Evolutionary conservation across 2,329 filamentous ascomycete species (phyloP).

Genomic region (Neopestalotiopsis sp.): DNA sequence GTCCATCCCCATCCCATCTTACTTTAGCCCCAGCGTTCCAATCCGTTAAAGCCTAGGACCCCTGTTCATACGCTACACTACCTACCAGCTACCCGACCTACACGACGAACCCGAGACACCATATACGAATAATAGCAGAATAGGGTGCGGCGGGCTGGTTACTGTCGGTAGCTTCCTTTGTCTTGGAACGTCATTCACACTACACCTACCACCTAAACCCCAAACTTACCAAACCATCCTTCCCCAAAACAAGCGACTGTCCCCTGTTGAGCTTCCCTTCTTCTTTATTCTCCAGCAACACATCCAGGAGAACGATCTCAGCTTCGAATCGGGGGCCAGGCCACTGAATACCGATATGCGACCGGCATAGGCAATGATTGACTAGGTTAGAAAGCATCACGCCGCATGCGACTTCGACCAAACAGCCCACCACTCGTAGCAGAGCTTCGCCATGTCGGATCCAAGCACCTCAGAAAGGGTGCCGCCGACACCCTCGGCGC

Average conservation of each 20-base stretch:
- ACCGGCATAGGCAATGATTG: not conserved
- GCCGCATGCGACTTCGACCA: slow-evolving; percentile 14
- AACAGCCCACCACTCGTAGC: not conserved
- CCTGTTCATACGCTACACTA: not conserved
- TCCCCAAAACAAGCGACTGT: not conserved
- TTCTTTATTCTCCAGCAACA: not conserved
- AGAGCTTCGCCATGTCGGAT: slow-evolving; percentile 30
- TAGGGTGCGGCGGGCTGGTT: not conserved
- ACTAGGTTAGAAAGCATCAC: not conserved
- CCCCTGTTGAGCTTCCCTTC: not conserved
- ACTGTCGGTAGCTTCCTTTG: slow-evolving; percentile 8
- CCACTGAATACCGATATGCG: not conserved
- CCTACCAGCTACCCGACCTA: not conserved
- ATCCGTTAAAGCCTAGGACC: not conserved
- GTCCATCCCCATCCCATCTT: not conserved
- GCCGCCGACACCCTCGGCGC: slow-evolving; percentile 25
- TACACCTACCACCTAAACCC: not conserved
- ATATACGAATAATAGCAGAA: not conserved
- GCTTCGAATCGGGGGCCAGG: not conserved
- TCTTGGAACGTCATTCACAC: slow-evolving; percentile 11
- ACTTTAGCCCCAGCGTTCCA: not conserved
- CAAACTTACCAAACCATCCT: not conserved
- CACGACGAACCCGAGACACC: not conserved
- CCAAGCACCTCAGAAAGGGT: slow-evolving; percentile 21
- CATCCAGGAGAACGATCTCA: not conserved